Evolutionary conservation across 2,329 filamentous ascomycete species (phyloP), one percentile per base, ranked within the genome.

Genomic region (Aspergillus sojae): DNA sequence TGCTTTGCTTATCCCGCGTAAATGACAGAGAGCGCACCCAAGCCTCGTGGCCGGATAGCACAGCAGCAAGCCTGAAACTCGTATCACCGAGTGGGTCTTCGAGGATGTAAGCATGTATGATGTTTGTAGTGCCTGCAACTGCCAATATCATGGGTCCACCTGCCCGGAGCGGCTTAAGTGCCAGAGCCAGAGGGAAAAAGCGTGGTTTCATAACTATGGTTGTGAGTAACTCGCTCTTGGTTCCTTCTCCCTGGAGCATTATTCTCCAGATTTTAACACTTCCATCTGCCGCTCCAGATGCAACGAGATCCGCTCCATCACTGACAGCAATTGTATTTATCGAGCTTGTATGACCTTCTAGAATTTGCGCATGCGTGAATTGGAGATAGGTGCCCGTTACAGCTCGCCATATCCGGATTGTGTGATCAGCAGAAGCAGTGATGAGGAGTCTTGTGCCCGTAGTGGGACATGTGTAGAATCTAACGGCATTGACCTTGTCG

Each of bases 1-100:
- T 68, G 26, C 80, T 79, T 2, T 80, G 74, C 16, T 78, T 84
- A 73, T 95, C 91, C 64, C 81, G 82, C 1, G 87, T 86, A 69
- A 99, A 95, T 66, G 89, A 89, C 14, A 99, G 83, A 16, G 93
- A 94, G 55, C 94, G 86, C 54, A 99, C 88, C 95, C 95, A 99
- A 62, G 92, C 94, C 78, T 99, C 95, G 72, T 99, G 95, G 4
- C 95, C 95, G 0, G 88, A 85, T 23, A 99, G 84, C 0, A 89
- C 94, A 14, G 93, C 91, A 65, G 91, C 89, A 9, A 91, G 84
- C 32, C 84, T 82, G 70, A 97, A 97, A 1, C 85, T 78, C 3
- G 76, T 68, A 1, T 75, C 70, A 7, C 76, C 70, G 19, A 70
- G 60, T 7, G 75, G 71, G 39, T 81, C 72, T 62, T 85, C 80